Evolutionary conservation across 768 basidiomycete species (phyloP).

Genomic region (Suillus bovinus): DNA sequence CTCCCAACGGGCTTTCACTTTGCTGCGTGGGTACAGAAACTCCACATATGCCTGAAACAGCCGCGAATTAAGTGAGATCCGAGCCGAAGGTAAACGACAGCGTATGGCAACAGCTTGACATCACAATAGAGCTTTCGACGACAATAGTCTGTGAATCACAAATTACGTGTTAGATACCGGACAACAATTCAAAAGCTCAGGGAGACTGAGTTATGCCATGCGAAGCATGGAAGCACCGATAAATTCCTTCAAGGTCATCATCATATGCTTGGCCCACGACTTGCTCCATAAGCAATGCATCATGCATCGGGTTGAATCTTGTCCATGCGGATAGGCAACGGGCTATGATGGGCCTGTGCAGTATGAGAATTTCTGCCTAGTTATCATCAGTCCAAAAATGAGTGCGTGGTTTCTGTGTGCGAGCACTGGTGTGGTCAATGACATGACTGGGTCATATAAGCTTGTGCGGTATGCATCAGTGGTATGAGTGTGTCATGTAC

Average conservation of each 20-base stretch:
- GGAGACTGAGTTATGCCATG: constrained; percentile 6
- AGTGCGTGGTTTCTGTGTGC: not conserved
- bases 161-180: not conserved
- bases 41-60: not conserved
- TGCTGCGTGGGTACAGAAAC: not conserved
- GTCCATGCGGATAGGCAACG: not conserved
- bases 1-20: not conserved
- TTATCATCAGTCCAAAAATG: not conserved
- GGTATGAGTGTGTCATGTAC: not conserved
- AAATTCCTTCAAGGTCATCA: not conserved
- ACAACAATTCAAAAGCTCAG: not conserved
- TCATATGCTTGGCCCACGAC: constrained; percentile 5
- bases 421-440: not conserved
- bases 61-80: not conserved
- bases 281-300: not conserved
- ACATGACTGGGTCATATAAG: not conserved
- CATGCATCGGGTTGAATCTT: not conserved
- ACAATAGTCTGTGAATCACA: not conserved
- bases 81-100: not conserved
- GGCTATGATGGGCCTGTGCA: not conserved
- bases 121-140: not conserved
- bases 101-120: not conserved
- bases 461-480: not conserved
- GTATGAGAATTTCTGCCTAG: not conserved
- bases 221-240: constrained; percentile 9